Percentiles rank a stretch among this genome's conserved stretches.
Conservation (phyloP, 345 rosid genomes). For the Streptanthus diversifolius region DNA sequence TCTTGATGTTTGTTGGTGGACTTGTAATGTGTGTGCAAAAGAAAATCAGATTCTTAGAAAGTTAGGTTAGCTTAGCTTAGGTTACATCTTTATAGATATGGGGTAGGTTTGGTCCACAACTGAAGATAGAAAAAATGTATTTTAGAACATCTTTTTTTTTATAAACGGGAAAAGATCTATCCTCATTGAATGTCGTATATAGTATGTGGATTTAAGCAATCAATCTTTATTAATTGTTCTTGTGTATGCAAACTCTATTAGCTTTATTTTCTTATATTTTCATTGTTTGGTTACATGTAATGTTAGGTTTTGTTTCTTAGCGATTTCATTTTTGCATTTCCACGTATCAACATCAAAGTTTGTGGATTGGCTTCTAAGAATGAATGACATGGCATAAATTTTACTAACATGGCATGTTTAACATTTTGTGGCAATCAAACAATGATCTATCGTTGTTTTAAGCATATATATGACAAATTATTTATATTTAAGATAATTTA, state of each 20-base stretch:
- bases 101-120: constrained; percentile 30
- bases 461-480: neutral
- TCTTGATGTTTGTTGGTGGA: constrained; percentile 35
- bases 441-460: neutral
- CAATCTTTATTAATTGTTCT: neutral
- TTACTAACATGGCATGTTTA: constrained; percentile 21
- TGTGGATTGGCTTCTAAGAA: constrained; percentile 8
- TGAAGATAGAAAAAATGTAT: neutral
- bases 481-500: neutral
- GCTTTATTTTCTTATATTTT: neutral
- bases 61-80: neutral
- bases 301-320: neutral
- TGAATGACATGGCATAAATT: neutral
- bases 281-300: neutral
- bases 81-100: neutral
- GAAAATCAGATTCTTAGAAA: constrained; percentile 17
- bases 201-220: neutral
- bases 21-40: constrained; percentile 20
- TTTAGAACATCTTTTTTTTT: constrained; percentile 10
- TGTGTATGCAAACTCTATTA: neutral
- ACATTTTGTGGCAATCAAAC: constrained; percentile 5
- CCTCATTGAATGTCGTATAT: neutral
- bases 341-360: constrained; percentile 21
- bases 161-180: neutral
- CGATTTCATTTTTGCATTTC: constrained; percentile 1